phyloP scores from a whole-genome alignment of 805 yeast genomes.

The Naumovozyma dairenensis region DNA sequence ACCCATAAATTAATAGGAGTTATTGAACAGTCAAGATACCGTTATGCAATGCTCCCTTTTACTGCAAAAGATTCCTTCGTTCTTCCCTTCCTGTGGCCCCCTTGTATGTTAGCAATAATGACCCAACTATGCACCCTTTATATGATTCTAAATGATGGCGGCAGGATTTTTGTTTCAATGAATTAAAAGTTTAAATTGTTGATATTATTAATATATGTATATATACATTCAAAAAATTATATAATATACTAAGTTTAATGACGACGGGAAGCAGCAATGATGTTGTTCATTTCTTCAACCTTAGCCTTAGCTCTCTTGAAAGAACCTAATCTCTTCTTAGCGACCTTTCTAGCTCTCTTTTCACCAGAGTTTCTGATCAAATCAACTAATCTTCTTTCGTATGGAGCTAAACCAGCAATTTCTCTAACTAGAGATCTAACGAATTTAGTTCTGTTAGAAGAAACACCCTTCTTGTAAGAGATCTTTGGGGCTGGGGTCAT shows the following conservation, averaged over 20 bases:
- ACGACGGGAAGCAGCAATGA: conserved; percentile 96
- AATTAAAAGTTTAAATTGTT: too few relatives aligned
- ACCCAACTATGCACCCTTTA: too few relatives aligned
- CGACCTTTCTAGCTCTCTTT: conserved; percentile 99
- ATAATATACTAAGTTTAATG: conserved; percentile 38
- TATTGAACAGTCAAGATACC: too few relatives aligned
- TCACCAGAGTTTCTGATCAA: conserved; percentile 99
- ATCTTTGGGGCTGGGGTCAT: conserved; percentile 79
- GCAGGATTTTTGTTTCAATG: too few relatives aligned
- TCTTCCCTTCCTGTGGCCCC: too few relatives aligned
- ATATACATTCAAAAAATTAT: background rate
- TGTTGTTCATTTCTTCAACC: conserved; percentile 96
- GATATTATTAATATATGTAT: background rate
- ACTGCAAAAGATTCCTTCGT: too few relatives aligned
- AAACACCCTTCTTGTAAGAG: conserved; percentile 94
- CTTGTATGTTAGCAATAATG: too few relatives aligned
- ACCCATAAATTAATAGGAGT: too few relatives aligned
- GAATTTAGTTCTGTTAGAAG: conserved; percentile 89
- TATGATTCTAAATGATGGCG: too few relatives aligned
- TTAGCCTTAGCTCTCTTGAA: conserved; percentile 99
- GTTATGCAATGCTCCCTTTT: too few relatives aligned
- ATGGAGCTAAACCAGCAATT: conserved; percentile 98
- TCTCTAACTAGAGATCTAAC: conserved; percentile 94
- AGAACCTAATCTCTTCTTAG: conserved; percentile 99
- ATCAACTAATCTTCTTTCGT: conserved; percentile 99